Conservation (phyloP, 176 grass and related monocot genomes). For the Oryza punctata region DNA sequence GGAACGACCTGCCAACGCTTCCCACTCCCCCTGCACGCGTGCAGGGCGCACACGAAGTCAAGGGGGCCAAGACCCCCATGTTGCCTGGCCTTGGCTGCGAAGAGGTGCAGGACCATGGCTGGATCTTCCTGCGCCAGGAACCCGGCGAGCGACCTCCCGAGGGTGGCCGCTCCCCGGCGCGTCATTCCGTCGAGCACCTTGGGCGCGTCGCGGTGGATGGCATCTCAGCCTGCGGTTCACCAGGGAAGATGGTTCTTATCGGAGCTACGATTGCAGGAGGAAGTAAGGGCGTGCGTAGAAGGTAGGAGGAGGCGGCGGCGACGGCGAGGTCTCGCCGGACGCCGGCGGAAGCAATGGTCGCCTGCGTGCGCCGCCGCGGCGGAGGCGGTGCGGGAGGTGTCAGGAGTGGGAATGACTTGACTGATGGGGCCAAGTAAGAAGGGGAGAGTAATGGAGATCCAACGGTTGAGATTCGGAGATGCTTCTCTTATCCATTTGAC, state of each 20-base stretch:
- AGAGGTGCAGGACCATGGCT: neutral
- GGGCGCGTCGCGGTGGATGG: neutral
- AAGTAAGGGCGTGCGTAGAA: neutral
- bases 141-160: conserved; percentile 27
- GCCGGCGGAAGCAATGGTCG: no score
- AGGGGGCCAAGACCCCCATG: neutral
- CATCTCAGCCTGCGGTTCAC: neutral
- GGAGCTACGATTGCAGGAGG: no score
- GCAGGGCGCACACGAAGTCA: conserved; percentile 31
- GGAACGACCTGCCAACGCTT: conserved; percentile 14
- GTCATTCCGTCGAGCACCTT: conserved; percentile 49
- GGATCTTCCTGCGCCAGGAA: neutral
- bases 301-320: neutral
- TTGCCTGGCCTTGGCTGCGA: conserved; percentile 22
- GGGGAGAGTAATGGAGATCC: neutral
- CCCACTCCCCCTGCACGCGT: conserved; percentile 27
- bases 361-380: neutral
- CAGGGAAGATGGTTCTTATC: neutral
- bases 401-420: neutral
- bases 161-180: neutral
- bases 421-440: neutral
- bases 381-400: neutral
- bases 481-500: neutral
- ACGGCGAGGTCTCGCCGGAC: neutral
- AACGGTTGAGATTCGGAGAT: neutral